A percentile compares a stretch with the other conserved stretches of the same genome.
phyloP scores from a whole-genome alignment of 306 rosid genomes.

The Prunus fruticosa region DNA sequence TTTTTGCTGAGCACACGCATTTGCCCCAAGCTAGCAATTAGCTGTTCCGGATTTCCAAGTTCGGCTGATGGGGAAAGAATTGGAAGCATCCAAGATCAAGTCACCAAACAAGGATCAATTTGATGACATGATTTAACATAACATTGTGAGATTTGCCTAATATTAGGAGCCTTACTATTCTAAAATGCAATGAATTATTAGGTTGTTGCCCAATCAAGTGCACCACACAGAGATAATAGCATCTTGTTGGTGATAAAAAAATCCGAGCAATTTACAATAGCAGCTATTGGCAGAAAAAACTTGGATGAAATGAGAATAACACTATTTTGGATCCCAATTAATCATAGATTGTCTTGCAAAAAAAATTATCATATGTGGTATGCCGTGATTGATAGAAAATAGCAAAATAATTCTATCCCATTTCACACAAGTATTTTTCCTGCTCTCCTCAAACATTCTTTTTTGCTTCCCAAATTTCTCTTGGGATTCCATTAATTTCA shows the following conservation, averaged over 20 bases:
- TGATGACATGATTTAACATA: background rate
- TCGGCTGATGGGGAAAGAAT: background rate
- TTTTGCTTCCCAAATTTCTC: background rate
- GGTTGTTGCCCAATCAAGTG: background rate
- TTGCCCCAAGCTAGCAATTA: constrained; percentile 1
- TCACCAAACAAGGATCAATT: background rate
- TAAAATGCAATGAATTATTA: background rate
- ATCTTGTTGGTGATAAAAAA: background rate
- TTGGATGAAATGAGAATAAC: no score
- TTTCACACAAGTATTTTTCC: no score
- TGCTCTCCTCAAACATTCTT: background rate
- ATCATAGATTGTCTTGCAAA: no score
- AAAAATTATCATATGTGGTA: no score
- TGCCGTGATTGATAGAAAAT: fast-evolving
- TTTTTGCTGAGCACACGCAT: constrained; percentile 16
- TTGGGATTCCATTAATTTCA: background rate
- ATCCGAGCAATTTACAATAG: background rate
- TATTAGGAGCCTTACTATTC: background rate
- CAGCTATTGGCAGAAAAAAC: no score
- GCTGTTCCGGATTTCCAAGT: background rate
- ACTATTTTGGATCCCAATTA: no score
- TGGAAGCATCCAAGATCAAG: background rate
- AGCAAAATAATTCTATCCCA: fast-evolving
- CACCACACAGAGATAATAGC: background rate
- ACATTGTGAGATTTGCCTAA: background rate